These are phyloP conservation scores for Sphenostylis stenocarpa DNA, from an alignment of 306 rosid genomes.

Conservation along the genomic window DNA sequence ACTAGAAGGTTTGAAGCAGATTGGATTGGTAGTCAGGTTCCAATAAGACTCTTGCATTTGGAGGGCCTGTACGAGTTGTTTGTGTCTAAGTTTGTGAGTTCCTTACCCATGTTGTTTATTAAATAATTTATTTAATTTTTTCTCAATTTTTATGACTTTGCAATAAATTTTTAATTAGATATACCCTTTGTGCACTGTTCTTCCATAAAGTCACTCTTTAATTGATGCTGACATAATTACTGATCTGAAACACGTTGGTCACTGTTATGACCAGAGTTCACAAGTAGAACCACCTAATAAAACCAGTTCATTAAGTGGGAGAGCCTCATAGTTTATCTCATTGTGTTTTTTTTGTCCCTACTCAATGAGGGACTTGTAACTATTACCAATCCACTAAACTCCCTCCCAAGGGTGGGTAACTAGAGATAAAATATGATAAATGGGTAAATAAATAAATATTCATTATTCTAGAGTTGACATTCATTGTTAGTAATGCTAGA, in stretches of 20 bases:
- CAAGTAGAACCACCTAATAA: neutral
- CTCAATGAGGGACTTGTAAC: neutral
- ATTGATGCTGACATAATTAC: neutral
- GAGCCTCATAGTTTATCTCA: neutral
- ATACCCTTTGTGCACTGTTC: conserved; percentile 6
- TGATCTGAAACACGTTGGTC: neutral
- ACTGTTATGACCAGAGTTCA: neutral
- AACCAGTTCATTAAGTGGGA: neutral
- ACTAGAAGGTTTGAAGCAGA: conserved; percentile 83
- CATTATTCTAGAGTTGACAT: neutral
- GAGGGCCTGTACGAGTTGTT: conserved; percentile 83
- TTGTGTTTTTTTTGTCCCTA: neutral
- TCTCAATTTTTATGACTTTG: conserved; percentile 5
- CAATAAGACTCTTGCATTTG: conserved; percentile 64
- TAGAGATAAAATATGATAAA: too few species aligned
- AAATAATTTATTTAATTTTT: neutral
- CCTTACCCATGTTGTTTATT: conserved; percentile 6
- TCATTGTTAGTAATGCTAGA: neutral
- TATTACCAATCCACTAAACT: neutral
- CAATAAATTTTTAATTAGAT: neutral
- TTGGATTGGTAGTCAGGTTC: conserved; percentile 60
- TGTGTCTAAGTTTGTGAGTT: conserved; percentile 82
- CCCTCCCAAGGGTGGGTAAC: neutral
- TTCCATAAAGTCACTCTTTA: neutral
- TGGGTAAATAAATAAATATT: neutral